A percentile compares a stretch with the other conserved stretches of the same genome.
Evolutionary conservation across 176 grass and related monocot species (phyloP).

Genomic region (Melocanna baccifera): DNA sequence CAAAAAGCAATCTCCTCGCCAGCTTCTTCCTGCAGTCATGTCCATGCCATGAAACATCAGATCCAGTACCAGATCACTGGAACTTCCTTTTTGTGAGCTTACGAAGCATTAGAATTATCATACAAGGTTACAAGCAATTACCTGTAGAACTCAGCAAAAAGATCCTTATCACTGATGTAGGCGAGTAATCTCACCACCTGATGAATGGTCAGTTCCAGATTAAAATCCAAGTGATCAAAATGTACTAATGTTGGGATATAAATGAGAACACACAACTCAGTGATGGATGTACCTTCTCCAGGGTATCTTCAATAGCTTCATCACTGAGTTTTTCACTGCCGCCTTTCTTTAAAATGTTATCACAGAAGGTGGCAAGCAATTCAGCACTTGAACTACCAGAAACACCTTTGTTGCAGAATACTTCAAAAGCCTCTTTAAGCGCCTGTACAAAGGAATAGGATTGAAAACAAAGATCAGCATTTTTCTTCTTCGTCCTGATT

Average conservation of each 20-base stretch:
- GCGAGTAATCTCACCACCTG: slow-evolving; percentile 95
- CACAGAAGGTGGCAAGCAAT: slow-evolving; percentile 83
- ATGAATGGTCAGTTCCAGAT: slow-evolving; percentile 13
- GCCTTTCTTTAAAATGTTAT: slow-evolving; percentile 93
- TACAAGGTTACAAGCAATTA: slow-evolving; percentile 24
- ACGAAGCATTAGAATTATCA: neutral
- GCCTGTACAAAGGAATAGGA: slow-evolving; percentile 47
- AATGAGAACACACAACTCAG: slow-evolving; percentile 1
- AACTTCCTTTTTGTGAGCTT: neutral
- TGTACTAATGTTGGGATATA: neutral
- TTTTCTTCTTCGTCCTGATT: neutral
- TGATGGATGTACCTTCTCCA: slow-evolving; percentile 68
- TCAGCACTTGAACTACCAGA: slow-evolving; percentile 84
- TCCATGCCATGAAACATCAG: slow-evolving; percentile 2
- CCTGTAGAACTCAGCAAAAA: slow-evolving; percentile 98
- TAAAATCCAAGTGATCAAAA: slow-evolving; percentile 12
- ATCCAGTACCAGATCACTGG: neutral
- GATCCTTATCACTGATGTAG: slow-evolving; percentile 91
- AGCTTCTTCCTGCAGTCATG: slow-evolving; percentile 78
- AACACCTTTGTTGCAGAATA: slow-evolving; percentile 97
- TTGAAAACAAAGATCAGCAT: neutral
- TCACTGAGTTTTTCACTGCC: slow-evolving; percentile 94
- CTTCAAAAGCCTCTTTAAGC: slow-evolving; percentile 92
- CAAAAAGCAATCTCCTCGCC: slow-evolving; percentile 87
- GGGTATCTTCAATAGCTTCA: slow-evolving; percentile 93